Percentiles rank a stretch among this genome's conserved stretches.
Evolutionary conservation across 345 rosid genomes (phyloP).

Genomic region (Corchorus olitorius): DNA sequence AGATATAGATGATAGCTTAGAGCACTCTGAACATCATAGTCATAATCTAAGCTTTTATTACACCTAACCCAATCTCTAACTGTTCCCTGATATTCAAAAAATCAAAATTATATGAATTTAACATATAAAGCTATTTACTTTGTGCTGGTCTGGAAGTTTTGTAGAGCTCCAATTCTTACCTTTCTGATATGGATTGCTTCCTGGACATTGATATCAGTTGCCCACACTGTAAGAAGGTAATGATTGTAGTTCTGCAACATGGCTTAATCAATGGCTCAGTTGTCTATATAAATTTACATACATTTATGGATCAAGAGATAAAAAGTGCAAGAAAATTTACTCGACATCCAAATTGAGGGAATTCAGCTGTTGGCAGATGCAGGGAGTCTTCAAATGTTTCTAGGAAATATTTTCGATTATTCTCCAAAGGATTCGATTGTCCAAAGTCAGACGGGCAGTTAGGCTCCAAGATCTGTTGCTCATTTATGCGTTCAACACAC

Average conservation of each 20-base stretch:
- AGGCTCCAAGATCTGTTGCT: slow-evolving; percentile 35
- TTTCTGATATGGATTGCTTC: slow-evolving; percentile 30
- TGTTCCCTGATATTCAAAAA: too few relatives aligned
- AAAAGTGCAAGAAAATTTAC: slow-evolving; percentile 14
- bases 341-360: slow-evolving; percentile 28
- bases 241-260: slow-evolving; percentile 26
- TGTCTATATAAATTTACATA: not conserved
- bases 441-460: slow-evolving; percentile 14
- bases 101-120: too few relatives aligned
- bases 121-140: too few relatives aligned
- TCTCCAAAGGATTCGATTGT: not conserved
- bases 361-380: not conserved
- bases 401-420: slow-evolving; percentile 11
- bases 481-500: slow-evolving; percentile 22
- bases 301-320: not conserved
- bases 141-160: not conserved
- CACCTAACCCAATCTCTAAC: too few relatives aligned
- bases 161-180: slow-evolving; percentile 16
- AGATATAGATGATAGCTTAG: too few relatives aligned
- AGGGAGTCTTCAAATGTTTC: not conserved
- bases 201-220: slow-evolving; percentile 28
- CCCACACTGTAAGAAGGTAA: slow-evolving; percentile 33
- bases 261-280: not conserved
- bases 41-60: too few relatives aligned
- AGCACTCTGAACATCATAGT: too few relatives aligned